phyloP scores from a whole-genome alignment of 1,284 basidiomycete species.

The Leccinum proliferum region DNA sequence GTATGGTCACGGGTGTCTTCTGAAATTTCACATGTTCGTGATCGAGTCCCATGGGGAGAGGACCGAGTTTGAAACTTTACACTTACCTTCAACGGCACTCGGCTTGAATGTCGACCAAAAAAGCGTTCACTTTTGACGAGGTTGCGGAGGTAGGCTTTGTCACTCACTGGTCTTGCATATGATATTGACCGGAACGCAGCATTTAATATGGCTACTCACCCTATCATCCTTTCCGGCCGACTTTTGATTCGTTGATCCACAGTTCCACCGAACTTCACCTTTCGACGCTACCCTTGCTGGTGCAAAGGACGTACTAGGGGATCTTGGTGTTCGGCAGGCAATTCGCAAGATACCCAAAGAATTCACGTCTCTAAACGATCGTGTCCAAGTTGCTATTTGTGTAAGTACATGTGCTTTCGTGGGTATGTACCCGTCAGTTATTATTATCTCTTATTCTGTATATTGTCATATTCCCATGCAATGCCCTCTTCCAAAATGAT shows the following conservation, averaged over 20 bases:
- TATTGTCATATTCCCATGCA: conserved; percentile 9
- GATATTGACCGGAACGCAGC: conserved; percentile 41
- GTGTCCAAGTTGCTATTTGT: not conserved
- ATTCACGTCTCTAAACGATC: conserved; percentile 37
- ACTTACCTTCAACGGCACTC: not conserved
- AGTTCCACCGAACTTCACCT: conserved; percentile 37
- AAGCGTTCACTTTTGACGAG: conserved; percentile 45
- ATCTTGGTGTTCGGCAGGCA: conserved; percentile 64
- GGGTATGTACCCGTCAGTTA: not conserved
- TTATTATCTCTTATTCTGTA: too few species aligned
- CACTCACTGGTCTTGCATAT: not conserved
- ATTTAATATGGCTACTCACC: too few species aligned
- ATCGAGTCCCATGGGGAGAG: not conserved
- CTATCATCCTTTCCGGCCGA: not conserved
- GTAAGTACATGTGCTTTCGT: not conserved
- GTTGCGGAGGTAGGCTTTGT: conserved; percentile 41
- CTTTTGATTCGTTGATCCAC: not conserved
- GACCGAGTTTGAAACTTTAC: not conserved
- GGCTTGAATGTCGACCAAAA: conserved; percentile 26
- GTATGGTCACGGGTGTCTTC: too few species aligned
- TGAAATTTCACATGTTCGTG: conserved; percentile 3
- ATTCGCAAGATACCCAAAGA: conserved; percentile 59
- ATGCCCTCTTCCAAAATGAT: not conserved
- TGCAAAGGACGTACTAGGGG: conserved; percentile 60
- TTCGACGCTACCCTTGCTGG: conserved; percentile 51